Base-by-base conservation (phyloP, 768 basidiomycete genomes). In the Rickenella mellea region DNA sequence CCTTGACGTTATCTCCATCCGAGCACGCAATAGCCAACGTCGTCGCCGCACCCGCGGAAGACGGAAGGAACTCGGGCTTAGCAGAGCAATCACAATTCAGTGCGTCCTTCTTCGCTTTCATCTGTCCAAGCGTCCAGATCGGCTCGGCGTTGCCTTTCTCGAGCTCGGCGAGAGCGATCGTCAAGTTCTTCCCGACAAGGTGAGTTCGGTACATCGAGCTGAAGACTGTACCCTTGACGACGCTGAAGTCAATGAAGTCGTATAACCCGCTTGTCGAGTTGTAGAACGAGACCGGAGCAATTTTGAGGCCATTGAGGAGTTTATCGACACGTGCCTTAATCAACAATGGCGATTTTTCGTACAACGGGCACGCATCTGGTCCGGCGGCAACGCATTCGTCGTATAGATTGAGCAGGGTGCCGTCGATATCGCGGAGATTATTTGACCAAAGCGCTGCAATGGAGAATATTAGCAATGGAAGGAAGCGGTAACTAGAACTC, bases 351-450 rank as follows among this genome's bases (percentile, higher is more conserved):
- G 51, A 51, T 2, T 48, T n/a, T 41, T 56, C 56, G 40, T 51
- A 51, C n/a, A 62, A 44, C 1, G 51, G 44, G 33, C 60, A 62
- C 14, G 37, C 31, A 20, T 41, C 29, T 0, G 53, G 51, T 2
- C 56, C 56, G 12, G 55, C 58, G 4, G 48, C 17, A 25, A 47
- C 39, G 48, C 53, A 60, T 40, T 51, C 48, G 1, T 30, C 31
- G 41, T 40, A 43, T 20, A 58, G 38, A 0, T 42, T 43, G n/a
- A 37, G 41, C 26, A 55, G 41, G 20, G 47, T 50, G 17, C 47
- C 47, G 24, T 59, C 54, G 3, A 42, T 54, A 44, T 57, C 54
- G 27, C 44, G 14, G 1, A 59, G 48, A 42, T 53, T 54, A 11
- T 36, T 51, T 22, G 24, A 37, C 36, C 33, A 48, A 5, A 31